Conservation (phyloP, 805 yeast genomes). For the Brettanomyces nanus region DNA sequence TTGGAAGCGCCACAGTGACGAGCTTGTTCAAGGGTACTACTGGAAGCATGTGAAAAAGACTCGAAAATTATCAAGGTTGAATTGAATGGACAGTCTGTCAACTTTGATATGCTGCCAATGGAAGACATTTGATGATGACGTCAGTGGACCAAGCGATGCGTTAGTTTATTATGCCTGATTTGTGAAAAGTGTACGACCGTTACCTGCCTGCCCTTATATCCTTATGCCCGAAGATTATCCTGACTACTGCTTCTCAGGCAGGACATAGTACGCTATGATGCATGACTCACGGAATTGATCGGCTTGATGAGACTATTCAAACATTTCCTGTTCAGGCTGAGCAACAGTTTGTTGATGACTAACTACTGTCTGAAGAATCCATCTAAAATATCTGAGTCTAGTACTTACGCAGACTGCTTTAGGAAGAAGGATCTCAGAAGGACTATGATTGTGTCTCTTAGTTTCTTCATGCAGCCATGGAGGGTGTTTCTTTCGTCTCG, state of each 20-base stretch:
- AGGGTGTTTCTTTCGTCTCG: constrained; percentile 39
- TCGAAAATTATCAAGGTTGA: too few species aligned
- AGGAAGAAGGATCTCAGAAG: constrained; percentile 36
- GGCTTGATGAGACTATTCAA: constrained; percentile 23
- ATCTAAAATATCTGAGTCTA: constrained; percentile 6
- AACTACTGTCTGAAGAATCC: constrained; percentile 25
- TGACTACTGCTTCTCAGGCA: constrained; percentile 22
- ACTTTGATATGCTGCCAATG: too few species aligned
- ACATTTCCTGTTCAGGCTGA: constrained; percentile 24
- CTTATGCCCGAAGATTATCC: constrained; percentile 17
- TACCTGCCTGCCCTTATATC: too few species aligned
- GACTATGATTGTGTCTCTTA: constrained; percentile 30
- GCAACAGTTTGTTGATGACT: constrained; percentile 26
- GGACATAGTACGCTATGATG: constrained; percentile 34
- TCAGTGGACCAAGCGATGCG: too few species aligned
- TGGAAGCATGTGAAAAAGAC: too few species aligned
- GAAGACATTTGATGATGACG: too few species aligned
- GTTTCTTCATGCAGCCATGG: constrained; percentile 37
- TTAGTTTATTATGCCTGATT: too few species aligned
- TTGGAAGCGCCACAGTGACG: too few species aligned
- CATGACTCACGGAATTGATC: constrained; percentile 31
- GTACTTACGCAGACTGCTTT: constrained; percentile 36
- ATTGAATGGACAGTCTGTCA: too few species aligned
- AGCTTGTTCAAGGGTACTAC: too few species aligned
- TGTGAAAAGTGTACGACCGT: too few species aligned